Evolutionary conservation across 371 early-diverging fungal genomes (phyloP).

Genomic region (Zopfochytrium polystomum): DNA sequence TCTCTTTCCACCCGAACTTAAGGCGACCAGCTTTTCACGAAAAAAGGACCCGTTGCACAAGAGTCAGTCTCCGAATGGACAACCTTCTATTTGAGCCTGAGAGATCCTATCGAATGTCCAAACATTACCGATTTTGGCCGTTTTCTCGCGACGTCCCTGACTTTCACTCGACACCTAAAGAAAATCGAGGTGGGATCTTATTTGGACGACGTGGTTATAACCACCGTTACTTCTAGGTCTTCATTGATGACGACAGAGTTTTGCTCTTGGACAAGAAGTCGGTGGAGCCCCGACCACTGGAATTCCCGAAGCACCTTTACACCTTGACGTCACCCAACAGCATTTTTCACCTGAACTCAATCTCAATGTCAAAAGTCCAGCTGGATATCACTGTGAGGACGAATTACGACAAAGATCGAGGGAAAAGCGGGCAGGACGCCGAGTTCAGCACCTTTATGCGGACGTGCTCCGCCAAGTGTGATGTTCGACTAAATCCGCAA

Average conservation of each 20-base stretch:
- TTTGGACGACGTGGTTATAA: conserved; percentile 6
- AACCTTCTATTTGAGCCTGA: conserved; percentile 36
- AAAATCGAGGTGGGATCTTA: conserved; percentile 41
- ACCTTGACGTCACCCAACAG: conserved; percentile 59
- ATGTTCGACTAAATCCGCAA: conserved; percentile 54
- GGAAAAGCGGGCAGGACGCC: conserved; percentile 10
- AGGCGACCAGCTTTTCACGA: conserved; percentile 84
- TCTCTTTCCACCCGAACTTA: no score
- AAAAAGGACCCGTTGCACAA: conserved; percentile 56
- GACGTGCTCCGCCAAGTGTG: conserved; percentile 63
- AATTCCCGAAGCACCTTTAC: conserved; percentile 43
- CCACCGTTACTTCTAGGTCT: conserved; percentile 42
- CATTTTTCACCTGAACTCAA: conserved; percentile 61
- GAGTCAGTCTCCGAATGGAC: conserved; percentile 50
- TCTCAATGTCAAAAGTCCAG: conserved; percentile 54
- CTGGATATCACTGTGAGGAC: conserved; percentile 62
- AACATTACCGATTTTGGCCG: conserved; percentile 68
- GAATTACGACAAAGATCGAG: conserved; percentile 23
- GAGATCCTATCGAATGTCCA: conserved; percentile 75
- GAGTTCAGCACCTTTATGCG: conserved; percentile 53
- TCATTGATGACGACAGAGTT: conserved; percentile 59
- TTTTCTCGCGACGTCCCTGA: conserved; percentile 79
- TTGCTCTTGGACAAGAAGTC: conserved; percentile 63
- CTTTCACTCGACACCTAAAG: conserved; percentile 75
- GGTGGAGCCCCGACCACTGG: conserved; percentile 61